Conservation (phyloP, 768 basidiomycete species). For the Gloeopeniophorella convolvens region DNA sequence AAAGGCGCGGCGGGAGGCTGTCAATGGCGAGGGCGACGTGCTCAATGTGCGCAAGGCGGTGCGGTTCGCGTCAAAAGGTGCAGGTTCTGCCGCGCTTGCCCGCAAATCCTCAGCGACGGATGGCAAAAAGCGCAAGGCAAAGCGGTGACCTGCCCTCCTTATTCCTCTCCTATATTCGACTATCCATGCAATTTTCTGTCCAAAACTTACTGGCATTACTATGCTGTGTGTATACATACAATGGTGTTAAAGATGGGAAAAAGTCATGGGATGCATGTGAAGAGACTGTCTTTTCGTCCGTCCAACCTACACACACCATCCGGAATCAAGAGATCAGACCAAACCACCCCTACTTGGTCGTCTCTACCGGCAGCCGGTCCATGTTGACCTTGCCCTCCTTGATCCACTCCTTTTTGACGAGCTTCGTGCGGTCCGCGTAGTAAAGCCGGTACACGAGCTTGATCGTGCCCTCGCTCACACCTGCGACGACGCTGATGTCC, state of each 20-base stretch:
- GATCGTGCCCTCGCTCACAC: constrained; percentile 94
- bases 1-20: not conserved
- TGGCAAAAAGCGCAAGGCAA: no score
- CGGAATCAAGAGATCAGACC: no score
- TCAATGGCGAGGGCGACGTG: not conserved
- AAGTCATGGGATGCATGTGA: no score
- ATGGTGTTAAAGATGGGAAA: not conserved
- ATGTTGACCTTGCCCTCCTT: constrained; percentile 65
- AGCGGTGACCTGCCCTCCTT: no score
- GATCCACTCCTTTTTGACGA: constrained; percentile 84
- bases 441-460: constrained; percentile 83
- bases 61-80: constrained; percentile 18
- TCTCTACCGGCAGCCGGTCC: constrained; percentile 32
- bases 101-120: no score
- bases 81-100: constrained; percentile 15
- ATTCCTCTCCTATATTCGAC: no score
- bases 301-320: no score
- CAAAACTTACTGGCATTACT: not conserved
- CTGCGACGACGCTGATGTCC: constrained; percentile 87
- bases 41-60: constrained; percentile 22
- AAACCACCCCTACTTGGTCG: constrained; percentile 9
- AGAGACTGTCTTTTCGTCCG: no score
- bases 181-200: not conserved
- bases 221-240: not conserved
- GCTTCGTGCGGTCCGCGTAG: constrained; percentile 62